Base-by-base conservation (phyloP, 2,329 filamentous ascomycete species). In the Phaeoacremonium minimum region DNA sequence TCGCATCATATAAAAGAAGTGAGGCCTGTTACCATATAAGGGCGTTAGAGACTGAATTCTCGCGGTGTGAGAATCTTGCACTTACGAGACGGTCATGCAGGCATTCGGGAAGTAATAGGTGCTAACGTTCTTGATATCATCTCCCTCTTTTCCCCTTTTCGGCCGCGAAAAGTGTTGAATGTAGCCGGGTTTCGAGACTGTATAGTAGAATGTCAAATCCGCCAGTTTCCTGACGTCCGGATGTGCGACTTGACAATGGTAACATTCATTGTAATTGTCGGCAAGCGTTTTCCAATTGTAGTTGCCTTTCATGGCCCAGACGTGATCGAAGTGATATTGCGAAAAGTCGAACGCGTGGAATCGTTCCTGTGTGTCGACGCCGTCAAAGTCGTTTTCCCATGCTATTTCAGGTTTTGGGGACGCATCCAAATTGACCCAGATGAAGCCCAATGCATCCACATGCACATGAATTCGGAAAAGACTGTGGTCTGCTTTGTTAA, bases 1-100 rank as follows among this genome's bases (percentile, higher is more conserved):
- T 32, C 67, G 62, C 47, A 71, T 66, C 42, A 73, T 70, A 51
- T 71, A 71, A 46, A 73, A 66, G 55, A 73, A 73, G 48, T 70
- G 50, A 16, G 60, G 53, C 5, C 63, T 67, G 42, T 4, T 4
- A 4, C 4, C 4, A 7, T 7, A 14, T 36, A 4, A n/a, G n/a
- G n/a, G n/a, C n/a, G n/a, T 13, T 13, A 20, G 39, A 12, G 11
- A 9, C 9, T 7, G 8, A 9, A 26, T 26, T n/a, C 15, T 15
- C 6, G 2, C 26, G 5, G 4, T n/a, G 33, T 12, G 5, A 5
- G 6, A n/a, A 14, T 26, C 5, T 12, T 15, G 11, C 4, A 51
- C 62, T 50, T 50, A 66, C 63, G 61, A 57, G 20, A 63, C 49
- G 28, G 56, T 63, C 2, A 59, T 55, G 4, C 56, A 66, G 7